Evolutionary conservation across 306 rosid species (phyloP), one percentile per base, ranked within the genome.

Genomic region (Cucurbita maxima): DNA sequence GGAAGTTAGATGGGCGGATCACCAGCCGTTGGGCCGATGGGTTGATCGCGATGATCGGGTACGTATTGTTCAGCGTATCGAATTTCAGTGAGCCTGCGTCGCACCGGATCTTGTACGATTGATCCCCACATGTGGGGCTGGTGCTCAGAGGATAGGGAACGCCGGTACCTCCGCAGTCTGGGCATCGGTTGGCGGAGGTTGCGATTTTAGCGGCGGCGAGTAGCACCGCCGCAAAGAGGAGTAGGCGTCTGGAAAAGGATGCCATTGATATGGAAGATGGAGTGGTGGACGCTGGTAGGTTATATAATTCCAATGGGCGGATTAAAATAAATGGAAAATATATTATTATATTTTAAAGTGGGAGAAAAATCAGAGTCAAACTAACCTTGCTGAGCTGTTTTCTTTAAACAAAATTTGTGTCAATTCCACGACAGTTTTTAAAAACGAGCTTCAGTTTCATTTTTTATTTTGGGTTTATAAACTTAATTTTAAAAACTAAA

Each of bases 111-210:
- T 83, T 87, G 84, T 92, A 92, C 4, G 79, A 80, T 0, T 77
- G 90, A 69, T 89, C 96, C 11, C 94, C 91, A 76, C 97, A 92
- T 3, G 80, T 60, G 11, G 82, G 5, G 51, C 78, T 8, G 0
- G 92, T 92, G 84, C 92, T 86, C 13, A 92, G 82, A 0, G 97
- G 94, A 76, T 84, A 89, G 0, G 97, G 96, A 1, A 92, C 88
- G 2, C 92, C 10, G 47, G 74, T 79, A 75, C 71, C 81, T 68
- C 94, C 94, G 81, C 97, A 92, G 10, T 72, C 55, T 0, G 90
- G 88, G 40, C 97, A 92, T 18, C 61, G 83, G 0, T 45, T 71
- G 3, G 69, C 37, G 71, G 86, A 78, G 15, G 79, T 15, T 30
- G 40, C 82, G 8, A 10, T 59, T 2, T 66, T 43, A 9, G 82